A percentile compares a stretch with the other conserved stretches of the same genome.
Evolutionary conservation across 73 alveolate genomes (phyloP).

Genomic region (Tetrahymena thermophila): DNA sequence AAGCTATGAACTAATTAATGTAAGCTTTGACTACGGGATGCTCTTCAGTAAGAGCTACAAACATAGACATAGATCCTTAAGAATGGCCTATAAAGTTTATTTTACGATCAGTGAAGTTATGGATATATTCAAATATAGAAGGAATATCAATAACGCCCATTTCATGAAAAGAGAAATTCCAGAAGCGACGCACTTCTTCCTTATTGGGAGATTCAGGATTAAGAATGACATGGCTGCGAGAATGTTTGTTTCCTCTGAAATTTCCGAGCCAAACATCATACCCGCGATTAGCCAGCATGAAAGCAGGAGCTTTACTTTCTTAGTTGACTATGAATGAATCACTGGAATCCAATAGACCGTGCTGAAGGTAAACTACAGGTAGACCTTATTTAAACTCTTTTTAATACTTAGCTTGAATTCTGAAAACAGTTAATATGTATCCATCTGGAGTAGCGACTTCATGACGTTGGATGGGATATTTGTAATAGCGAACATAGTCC

Average conservation of each 20-base stretch:
- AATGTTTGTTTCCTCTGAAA: conserved; percentile 74
- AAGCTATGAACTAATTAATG: conserved; percentile 49
- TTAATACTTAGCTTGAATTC: conserved; percentile 67
- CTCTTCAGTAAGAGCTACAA: conserved; percentile 58
- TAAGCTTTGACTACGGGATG: conserved; percentile 47
- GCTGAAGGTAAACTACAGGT: conserved; percentile 62
- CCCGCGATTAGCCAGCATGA: conserved; percentile 51
- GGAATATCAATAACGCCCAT: conserved; percentile 83
- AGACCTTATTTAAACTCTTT: background rate
- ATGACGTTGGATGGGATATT: conserved; percentile 72
- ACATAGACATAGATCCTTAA: conserved; percentile 76
- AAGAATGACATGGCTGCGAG: conserved; percentile 50
- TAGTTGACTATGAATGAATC: conserved; percentile 58
- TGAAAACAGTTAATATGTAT: conserved; percentile 59
- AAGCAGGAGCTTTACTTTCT: conserved; percentile 61
- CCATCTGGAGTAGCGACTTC: conserved; percentile 88
- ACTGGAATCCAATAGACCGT: conserved; percentile 65
- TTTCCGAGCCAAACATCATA: conserved; percentile 83
- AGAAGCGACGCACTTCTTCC: conserved; percentile 52
- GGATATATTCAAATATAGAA: conserved; percentile 63
- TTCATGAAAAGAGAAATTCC: conserved; percentile 80
- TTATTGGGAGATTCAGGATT: conserved; percentile 27
- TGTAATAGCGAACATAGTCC: conserved; percentile 30
- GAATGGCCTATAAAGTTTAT: conserved; percentile 85
- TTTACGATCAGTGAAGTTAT: conserved; percentile 48